Base-by-base conservation (phyloP, 2,329 filamentous ascomycete genomes). In the Zymoseptoria crescenta region DNA sequence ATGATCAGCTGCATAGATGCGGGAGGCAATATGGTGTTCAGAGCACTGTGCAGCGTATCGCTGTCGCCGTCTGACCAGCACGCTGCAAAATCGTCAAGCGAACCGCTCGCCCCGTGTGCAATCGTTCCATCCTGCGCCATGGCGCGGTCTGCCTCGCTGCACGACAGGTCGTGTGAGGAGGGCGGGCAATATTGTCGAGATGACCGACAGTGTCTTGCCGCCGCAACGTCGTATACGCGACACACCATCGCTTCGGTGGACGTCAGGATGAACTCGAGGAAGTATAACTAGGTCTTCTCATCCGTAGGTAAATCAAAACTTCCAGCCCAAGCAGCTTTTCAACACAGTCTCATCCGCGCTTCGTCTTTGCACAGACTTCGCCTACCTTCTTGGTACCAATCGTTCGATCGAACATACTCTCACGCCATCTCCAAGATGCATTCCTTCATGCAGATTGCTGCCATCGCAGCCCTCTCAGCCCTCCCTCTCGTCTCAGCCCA, bases 401-500 rank as follows among this genome's bases (percentile, higher is more conserved):
- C 16, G 35, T 45, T 45, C 35, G 13, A 16, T 45, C 16, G 2
- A 13, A 16, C 35, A 45, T 7, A 10, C 13, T n/a, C 24, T 41
- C 50, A 29, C 41, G 8, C 41, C 19, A 48, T 24, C 51, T 35
- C 7, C 52, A 62, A 27, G 28, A 66, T 66, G 64, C 62, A 56
- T 59, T 64, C 60, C 54, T 54, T 53, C 58, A 57, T 56, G 55
- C 57, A 57, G 41, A 41, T 63, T 41, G 59, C 54, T 41, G 62
- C 56, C 49, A 54, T 62, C 30, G 61, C 61, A 54, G 62, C 58
- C 51, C 19, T 52, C 29, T 41, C 54, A 8, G 30, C 56, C 49
- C 29, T 53, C n/a, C 63, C 73, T 58, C 70, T 72, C 49, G 76
- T 74, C 57, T 68, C 74, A 55, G 77, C 76, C 55, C 78, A 80